Conservation (phyloP, 2,329 filamentous ascomycete genomes). For the Davidsoniella neocaledoniae region DNA sequence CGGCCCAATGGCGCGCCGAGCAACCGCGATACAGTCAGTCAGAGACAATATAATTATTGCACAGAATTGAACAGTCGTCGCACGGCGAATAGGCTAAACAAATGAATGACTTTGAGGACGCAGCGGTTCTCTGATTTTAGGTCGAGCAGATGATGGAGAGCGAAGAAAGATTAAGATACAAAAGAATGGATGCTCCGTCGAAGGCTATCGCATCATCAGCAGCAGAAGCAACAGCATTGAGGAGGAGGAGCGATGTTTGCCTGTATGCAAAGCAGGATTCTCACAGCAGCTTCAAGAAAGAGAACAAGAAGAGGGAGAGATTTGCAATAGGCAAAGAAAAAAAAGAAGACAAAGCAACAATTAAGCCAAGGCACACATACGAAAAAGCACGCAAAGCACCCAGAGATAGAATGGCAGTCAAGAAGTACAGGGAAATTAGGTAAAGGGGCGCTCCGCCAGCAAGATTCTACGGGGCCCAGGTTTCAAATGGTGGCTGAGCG, state of each 20-base stretch:
- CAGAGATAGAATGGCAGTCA: neutral
- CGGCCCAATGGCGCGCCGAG: conserved; percentile 8
- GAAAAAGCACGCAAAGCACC: too few relatives aligned
- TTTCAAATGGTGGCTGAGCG: conserved; percentile 12
- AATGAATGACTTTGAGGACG: neutral
- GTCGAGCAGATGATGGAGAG: neutral
- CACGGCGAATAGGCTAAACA: conserved; percentile 10
- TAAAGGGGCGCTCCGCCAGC: conserved; percentile 9
- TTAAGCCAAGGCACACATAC: conserved; percentile 4
- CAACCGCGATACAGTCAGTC: neutral
- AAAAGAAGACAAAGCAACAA: conserved; percentile 11
- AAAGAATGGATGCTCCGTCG: conserved; percentile 9
- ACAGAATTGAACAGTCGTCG: conserved; percentile 10
- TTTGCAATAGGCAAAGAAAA: conserved; percentile 6
- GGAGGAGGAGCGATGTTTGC: conserved; percentile 6
- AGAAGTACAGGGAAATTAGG: conserved; percentile 13
- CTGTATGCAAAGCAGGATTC: conserved; percentile 5
- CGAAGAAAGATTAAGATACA: conserved; percentile 6
- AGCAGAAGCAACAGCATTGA: neutral
- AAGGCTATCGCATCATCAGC: too few relatives aligned
- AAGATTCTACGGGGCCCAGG: conserved; percentile 4
- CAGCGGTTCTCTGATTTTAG: neutral
- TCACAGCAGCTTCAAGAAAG: conserved; percentile 6
- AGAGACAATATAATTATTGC: neutral
- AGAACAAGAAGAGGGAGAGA: conserved; percentile 5